Base-by-base conservation (phyloP, 1,284 basidiomycete genomes). In the Psilocybe mexicana region DNA sequence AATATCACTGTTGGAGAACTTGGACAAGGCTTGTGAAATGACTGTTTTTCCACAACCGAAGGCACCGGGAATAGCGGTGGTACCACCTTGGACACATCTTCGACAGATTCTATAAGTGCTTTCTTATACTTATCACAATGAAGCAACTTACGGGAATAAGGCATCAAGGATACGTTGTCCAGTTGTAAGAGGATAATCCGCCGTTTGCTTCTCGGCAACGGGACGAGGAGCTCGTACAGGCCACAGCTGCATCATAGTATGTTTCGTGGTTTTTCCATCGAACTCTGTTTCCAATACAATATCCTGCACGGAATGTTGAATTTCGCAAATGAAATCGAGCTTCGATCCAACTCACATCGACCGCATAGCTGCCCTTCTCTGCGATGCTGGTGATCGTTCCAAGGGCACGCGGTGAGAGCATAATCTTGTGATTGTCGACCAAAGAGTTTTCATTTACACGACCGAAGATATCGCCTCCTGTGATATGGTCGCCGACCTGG, bases 1-100 rank as follows among this genome's bases (percentile, higher is more conserved):
- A 68, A 98, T 98, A 73, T 99, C 96, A 67, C 96, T 98, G 81
- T 99, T 99, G 36, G 97, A 99, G 78, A 89, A 99, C 74, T 99
- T 99, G 65, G 97, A 98, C 61, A 99, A 80, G 11, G 96, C 97
- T 79, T 97, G 90, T 40, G 94, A 96, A 69, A 98, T 98, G 68
- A 98, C 95, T 25, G 95, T 98, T 82, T 96, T 96, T 66, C 94
- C 94, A 70, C 96, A 98, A 69, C 97, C 97, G 74, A 99, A 99
- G 66, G 97, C 97, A 67, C 97, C 97, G 30, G 97, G 97, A 73
- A 99, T 99, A 62, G 96, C 95, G 6, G 97, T 99, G 7, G 97
- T 99, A 60, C 97, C 97, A 67, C 97, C 97, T 79, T 99, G 97
- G 2, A 99, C 96, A 74, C 94, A 96, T 26, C 90, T 91, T 66